phyloP scores from a whole-genome alignment of 192 early-diverging fungal species.

The Backusella mclennaniae region DNA sequence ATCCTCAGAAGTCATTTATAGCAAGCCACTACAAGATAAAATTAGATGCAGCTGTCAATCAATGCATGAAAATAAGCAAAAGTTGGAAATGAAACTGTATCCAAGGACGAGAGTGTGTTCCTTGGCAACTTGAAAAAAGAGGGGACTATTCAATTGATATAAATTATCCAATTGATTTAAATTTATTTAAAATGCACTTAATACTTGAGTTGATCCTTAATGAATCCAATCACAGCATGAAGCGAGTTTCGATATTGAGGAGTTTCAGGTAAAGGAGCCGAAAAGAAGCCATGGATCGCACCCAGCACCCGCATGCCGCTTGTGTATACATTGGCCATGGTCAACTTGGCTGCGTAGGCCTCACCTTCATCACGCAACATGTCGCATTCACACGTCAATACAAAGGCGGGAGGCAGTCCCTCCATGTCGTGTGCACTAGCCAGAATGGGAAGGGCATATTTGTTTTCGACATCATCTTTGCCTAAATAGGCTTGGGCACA shows the following conservation, averaged over 20 bases:
- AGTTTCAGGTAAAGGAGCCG: neutral
- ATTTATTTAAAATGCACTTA: neutral
- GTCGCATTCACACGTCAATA: conserved; percentile 20
- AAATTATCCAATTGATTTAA: too few relatives aligned
- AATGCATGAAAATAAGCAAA: neutral
- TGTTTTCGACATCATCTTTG: neutral
- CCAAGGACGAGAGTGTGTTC: too few relatives aligned
- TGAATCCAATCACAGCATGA: neutral
- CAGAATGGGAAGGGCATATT: neutral
- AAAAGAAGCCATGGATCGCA: conserved; percentile 9
- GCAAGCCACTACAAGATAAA: neutral
- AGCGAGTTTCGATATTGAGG: neutral
- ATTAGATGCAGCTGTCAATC: too few relatives aligned
- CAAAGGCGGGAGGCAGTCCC: conserved; percentile 12
- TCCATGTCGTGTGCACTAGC: conserved; percentile 5
- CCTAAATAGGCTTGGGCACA: neutral
- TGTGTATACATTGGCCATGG: conserved; percentile 8
- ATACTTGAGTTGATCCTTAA: conserved; percentile 1
- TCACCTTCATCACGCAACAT: conserved; percentile 30
- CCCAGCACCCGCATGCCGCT: conserved; percentile 25
- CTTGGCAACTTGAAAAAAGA: too few relatives aligned
- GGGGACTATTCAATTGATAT: neutral
- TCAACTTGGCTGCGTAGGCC: conserved; percentile 2
- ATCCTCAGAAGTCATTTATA: neutral
- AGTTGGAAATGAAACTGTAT: neutral